phyloP scores from a whole-genome alignment of 1,284 basidiomycete genomes.

The Meira nashicola region DNA sequence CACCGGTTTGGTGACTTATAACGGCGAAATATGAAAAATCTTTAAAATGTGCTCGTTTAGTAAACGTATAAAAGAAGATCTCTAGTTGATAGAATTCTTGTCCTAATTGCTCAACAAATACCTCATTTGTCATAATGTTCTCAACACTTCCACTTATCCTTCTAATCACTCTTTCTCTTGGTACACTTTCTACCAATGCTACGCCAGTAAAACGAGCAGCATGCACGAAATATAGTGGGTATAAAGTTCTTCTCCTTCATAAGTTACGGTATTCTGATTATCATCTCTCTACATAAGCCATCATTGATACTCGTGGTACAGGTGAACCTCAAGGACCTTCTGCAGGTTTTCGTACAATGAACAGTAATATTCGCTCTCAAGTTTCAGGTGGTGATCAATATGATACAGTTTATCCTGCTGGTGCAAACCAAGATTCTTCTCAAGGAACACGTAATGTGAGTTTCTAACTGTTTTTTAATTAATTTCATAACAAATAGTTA shows the following conservation, averaged over 20 bases:
- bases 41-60: too few relatives aligned
- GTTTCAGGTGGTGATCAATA: constrained; percentile 31
- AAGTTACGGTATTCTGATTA: neutral
- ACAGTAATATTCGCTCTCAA: constrained; percentile 18
- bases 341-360: constrained; percentile 27
- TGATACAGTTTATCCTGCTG: constrained; percentile 49
- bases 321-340: constrained; percentile 46
- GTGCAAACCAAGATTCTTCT: constrained; percentile 30
- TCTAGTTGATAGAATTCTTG: too few relatives aligned
- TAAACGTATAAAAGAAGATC: too few relatives aligned
- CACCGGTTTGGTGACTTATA: too few relatives aligned
- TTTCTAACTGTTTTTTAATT: neutral
- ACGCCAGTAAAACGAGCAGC: neutral
- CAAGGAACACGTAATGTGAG: constrained; percentile 34
- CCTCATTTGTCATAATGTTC: too few relatives aligned
- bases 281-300: neutral
- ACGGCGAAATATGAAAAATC: too few relatives aligned
- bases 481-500: neutral
- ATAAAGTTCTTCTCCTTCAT: neutral
- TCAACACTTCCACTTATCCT: too few relatives aligned
- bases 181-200: neutral
- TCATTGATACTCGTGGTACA: constrained; percentile 51
- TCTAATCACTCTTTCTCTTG: neutral
- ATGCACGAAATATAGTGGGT: neutral
- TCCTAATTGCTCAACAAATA: too few relatives aligned